A percentile compares a stretch with the other conserved stretches of the same genome.
phyloP scores from a whole-genome alignment of 1,284 basidiomycete species.

The Vanrija pseudolonga region DNA sequence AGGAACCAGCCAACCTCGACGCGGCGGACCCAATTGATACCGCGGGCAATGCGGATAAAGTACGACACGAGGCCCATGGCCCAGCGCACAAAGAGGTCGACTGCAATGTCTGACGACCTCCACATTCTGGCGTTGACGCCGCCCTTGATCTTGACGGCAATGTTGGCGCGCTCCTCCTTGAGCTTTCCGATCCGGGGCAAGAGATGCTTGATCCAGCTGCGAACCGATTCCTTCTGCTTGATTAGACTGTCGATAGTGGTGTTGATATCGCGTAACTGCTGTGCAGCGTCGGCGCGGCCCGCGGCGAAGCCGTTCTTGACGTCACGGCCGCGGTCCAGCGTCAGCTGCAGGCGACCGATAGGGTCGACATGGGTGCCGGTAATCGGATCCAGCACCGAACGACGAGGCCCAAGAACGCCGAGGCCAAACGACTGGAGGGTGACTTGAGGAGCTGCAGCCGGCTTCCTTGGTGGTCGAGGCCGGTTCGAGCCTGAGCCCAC shows the following conservation, averaged over 20 bases:
- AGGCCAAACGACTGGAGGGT: slow-evolving; percentile 12
- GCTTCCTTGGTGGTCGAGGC: slow-evolving; percentile 8
- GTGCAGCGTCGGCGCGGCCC: slow-evolving; percentile 5
- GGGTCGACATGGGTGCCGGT: slow-evolving; percentile 26
- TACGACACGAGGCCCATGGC: slow-evolving; percentile 4
- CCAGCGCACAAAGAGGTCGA: slow-evolving; percentile 6
- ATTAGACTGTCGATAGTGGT: slow-evolving; percentile 20
- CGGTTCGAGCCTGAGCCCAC: neutral
- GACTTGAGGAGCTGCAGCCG: slow-evolving; percentile 1
- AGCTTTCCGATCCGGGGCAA: slow-evolving; percentile 11
- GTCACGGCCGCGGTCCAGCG: slow-evolving; percentile 12
- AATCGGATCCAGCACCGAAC: slow-evolving; percentile 28
- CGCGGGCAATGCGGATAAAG: slow-evolving; percentile 2
- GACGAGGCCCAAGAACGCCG: slow-evolving; percentile 14
- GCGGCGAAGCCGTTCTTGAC: slow-evolving; percentile 4
- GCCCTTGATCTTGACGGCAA: slow-evolving; percentile 12
- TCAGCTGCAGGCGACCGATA: slow-evolving; percentile 22
- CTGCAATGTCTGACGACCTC: slow-evolving; percentile 6
- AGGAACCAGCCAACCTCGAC: slow-evolving; percentile 6
- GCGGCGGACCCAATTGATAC: neutral
- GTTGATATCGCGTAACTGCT: slow-evolving; percentile 22
- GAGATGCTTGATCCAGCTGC: slow-evolving; percentile 21
- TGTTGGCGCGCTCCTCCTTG: slow-evolving; percentile 4
- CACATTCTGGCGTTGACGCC: slow-evolving; percentile 10
- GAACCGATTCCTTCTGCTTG: slow-evolving; percentile 27